Conservation (phyloP, 371 early-diverging fungal species). For the Mortierella sp. region DNA sequence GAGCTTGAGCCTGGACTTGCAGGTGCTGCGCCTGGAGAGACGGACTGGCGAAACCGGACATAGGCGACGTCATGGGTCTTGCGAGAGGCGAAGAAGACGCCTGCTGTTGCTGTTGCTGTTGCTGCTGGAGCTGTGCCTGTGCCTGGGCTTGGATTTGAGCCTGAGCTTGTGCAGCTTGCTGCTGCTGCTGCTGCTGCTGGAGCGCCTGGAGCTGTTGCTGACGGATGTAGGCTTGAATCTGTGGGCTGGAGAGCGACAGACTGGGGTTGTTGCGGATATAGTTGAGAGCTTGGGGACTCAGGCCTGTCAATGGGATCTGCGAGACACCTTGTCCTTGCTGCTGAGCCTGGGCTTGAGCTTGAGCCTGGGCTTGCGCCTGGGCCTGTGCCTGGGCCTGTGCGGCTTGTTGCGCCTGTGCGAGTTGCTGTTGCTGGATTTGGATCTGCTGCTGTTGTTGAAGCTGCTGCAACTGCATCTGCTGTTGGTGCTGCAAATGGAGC, state of each 20-base stretch:
- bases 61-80: slow-evolving; percentile 49
- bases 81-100: slow-evolving; percentile 52
- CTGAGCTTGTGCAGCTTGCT: slow-evolving; percentile 31
- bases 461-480: slow-evolving; percentile 23
- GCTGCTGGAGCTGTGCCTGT: slow-evolving; percentile 39
- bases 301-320: slow-evolving; percentile 28
- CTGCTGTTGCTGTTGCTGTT: slow-evolving; percentile 47
- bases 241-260: slow-evolving; percentile 10
- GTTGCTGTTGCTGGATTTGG: slow-evolving; percentile 27
- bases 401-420: slow-evolving; percentile 19
- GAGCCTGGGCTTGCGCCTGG: slow-evolving; percentile 51
- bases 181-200: slow-evolving; percentile 48
- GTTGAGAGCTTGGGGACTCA: slow-evolving; percentile 38
- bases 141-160: slow-evolving; percentile 28
- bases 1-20: slow-evolving; percentile 30
- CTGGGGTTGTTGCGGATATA: slow-evolving; percentile 5
- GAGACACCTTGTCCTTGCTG: slow-evolving; percentile 46
- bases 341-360: slow-evolving; percentile 50
- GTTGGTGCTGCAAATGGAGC: slow-evolving; percentile 39
- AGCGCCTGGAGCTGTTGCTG: slow-evolving; percentile 40
- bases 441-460: slow-evolving; percentile 19
- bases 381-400: slow-evolving; percentile 58
- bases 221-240: slow-evolving; percentile 40
- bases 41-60: slow-evolving; percentile 55
- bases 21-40: slow-evolving; percentile 44